Evolutionary conservation across 179 eudicot species (phyloP).

Genomic region (Amaranthus tricolor): DNA sequence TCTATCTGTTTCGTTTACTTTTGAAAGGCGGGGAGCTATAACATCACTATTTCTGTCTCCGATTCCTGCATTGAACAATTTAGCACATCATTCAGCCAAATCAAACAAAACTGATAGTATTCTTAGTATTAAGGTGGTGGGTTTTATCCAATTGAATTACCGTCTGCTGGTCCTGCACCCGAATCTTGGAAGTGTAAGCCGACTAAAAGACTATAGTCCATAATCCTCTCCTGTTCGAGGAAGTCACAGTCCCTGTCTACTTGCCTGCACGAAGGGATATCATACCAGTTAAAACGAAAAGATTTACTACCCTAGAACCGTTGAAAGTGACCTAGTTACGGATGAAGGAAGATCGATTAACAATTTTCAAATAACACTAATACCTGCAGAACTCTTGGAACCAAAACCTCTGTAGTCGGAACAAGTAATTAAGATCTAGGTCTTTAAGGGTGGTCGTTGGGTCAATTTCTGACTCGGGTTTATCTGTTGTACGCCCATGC

Average conservation of each 20-base stretch:
- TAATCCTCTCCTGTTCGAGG: constrained; percentile 83
- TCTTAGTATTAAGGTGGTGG: not conserved
- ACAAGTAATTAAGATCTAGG: constrained; percentile 75
- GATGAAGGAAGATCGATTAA: not conserved
- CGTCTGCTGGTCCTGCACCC: constrained; percentile 28
- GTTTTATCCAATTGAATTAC: constrained; percentile 13
- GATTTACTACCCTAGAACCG: too few relatives aligned
- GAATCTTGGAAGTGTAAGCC: constrained; percentile 75
- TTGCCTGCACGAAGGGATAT: constrained; percentile 42
- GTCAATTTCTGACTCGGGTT: constrained; percentile 77
- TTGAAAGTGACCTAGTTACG: too few relatives aligned
- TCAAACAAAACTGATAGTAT: not conserved
- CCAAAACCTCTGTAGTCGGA: constrained; percentile 74
- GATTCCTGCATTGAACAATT: constrained; percentile 30
- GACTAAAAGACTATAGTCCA: constrained; percentile 91
- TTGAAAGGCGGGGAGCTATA: constrained; percentile 46
- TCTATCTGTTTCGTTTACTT: constrained; percentile 43
- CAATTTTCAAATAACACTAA: not conserved
- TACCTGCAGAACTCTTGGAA: constrained; percentile 93
- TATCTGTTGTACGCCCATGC: constrained; percentile 80
- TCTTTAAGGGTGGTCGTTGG: constrained; percentile 90
- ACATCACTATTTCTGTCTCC: constrained; percentile 25
- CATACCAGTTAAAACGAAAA: not conserved
- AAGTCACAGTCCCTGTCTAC: constrained; percentile 83
- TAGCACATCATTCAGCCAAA: not conserved